These are phyloP conservation scores for Phytophthora europaea DNA, from an alignment of 352 stramenopile species.

Conservation along the genomic window DNA sequence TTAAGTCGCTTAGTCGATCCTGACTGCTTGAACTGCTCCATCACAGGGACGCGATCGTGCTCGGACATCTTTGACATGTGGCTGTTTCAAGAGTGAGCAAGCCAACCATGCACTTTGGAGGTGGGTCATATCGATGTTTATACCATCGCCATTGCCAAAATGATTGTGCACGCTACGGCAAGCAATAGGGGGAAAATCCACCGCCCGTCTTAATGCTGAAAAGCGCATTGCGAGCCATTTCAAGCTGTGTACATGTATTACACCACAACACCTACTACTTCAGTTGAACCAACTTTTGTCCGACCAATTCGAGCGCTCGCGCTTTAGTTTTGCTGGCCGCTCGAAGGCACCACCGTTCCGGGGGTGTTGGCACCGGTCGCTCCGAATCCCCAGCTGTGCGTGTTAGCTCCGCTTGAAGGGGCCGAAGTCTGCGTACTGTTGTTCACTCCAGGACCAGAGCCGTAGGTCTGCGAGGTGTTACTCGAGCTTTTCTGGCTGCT, in stretches of 20 bases:
- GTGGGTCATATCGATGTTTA: constrained; percentile 6
- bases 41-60: constrained; percentile 15
- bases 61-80: constrained; percentile 8
- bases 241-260: neutral
- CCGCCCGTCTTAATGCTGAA: too few relatives aligned
- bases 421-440: constrained; percentile 8
- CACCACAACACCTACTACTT: neutral
- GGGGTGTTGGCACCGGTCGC: constrained; percentile 6
- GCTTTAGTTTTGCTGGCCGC: constrained; percentile 4
- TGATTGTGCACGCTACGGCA: constrained; percentile 10
- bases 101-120: neutral
- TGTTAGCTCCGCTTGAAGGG: neutral
- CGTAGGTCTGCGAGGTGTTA: neutral
- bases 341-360: constrained; percentile 16
- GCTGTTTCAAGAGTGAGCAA: neutral
- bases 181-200: neutral
- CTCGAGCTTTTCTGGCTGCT: neutral
- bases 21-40: constrained; percentile 36
- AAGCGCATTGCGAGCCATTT: neutral
- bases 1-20: constrained; percentile 27
- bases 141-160: constrained; percentile 1
- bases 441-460: neutral
- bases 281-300: neutral
- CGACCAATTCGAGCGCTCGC: neutral
- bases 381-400: constrained; percentile 16